Evolutionary conservation across 331 rosid species (phyloP).

Genomic region (Phaseolus coccineus): DNA sequence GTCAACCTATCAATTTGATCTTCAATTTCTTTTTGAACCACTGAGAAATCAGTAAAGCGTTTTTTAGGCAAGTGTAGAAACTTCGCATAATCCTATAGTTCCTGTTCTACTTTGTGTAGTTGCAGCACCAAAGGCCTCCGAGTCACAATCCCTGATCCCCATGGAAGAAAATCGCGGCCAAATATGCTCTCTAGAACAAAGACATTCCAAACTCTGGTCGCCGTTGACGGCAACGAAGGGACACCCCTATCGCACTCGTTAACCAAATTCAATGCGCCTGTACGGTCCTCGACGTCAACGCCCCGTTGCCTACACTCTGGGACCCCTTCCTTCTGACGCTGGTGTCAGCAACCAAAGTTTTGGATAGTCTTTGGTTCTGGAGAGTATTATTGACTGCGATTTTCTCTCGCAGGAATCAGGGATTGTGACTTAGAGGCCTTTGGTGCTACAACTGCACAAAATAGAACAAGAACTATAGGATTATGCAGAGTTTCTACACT

Average conservation of each 20-base stretch:
- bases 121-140: conserved; percentile 94
- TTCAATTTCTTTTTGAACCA: conserved; percentile 86
- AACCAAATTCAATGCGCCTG: conserved; percentile 76
- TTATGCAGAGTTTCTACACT: conserved; percentile 80
- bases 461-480: conserved; percentile 62
- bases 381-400: conserved; percentile 87
- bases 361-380: conserved; percentile 83
- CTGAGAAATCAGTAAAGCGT: conserved; percentile 68
- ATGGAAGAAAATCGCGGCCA: no score
- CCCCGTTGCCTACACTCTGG: conserved; percentile 73
- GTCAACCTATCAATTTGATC: conserved; percentile 86
- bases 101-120: conserved; percentile 67
- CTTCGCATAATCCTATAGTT: conserved; percentile 71
- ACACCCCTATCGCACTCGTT: conserved; percentile 66
- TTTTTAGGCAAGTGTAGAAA: conserved; percentile 79
- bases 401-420: conserved; percentile 94
- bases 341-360: conserved; percentile 90
- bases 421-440: conserved; percentile 91
- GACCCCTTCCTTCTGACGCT: conserved; percentile 75
- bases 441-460: conserved; percentile 85
- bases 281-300: conserved; percentile 62
- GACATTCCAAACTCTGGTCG: no score
- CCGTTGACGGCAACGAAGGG: conserved; percentile 24
- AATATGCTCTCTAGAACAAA: no score
- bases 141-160: conserved; percentile 77